Percentiles rank a stretch among this genome's conserved stretches.
Evolutionary conservation across 177 flowering plant genomes (phyloP).

Genomic region (Vitis hybrid): DNA sequence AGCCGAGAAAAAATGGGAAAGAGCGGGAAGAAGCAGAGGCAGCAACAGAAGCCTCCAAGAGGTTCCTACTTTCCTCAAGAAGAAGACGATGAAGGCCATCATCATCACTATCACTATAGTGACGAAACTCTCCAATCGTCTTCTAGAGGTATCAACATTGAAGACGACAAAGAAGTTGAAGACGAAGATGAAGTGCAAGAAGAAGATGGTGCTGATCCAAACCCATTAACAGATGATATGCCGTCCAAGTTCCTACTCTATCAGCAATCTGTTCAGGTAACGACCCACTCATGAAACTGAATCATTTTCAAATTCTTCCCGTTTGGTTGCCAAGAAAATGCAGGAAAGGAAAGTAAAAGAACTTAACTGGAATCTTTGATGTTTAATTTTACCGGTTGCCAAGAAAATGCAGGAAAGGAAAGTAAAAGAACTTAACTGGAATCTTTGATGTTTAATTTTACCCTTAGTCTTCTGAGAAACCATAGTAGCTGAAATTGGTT

Average conservation of each 20-base stretch:
- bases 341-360: no score
- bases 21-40: conserved; percentile 64
- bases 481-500: background rate
- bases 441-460: background rate
- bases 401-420: background rate
- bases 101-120: background rate
- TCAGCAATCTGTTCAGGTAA: conserved; percentile 91
- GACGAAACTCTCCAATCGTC: background rate
- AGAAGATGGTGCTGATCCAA: conserved; percentile 13
- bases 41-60: conserved; percentile 28
- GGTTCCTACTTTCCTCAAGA: conserved; percentile 23
- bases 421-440: background rate
- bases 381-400: background rate
- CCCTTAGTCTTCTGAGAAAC: background rate
- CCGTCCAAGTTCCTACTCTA: conserved; percentile 82
- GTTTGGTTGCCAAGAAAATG: conserved; percentile 6
- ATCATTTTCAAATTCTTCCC: background rate
- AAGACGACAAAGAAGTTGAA: conserved; percentile 27
- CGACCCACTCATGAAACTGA: background rate
- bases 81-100: conserved; percentile 25
- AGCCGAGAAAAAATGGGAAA: conserved; percentile 55
- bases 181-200: conserved; percentile 19
- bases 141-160: conserved; percentile 1
- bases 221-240: conserved; percentile 17
- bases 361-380: background rate